These are phyloP conservation scores for Penicillium oxalicum DNA, from an alignment of 2,329 filamentous ascomycete species.

Conservation along the genomic window DNA sequence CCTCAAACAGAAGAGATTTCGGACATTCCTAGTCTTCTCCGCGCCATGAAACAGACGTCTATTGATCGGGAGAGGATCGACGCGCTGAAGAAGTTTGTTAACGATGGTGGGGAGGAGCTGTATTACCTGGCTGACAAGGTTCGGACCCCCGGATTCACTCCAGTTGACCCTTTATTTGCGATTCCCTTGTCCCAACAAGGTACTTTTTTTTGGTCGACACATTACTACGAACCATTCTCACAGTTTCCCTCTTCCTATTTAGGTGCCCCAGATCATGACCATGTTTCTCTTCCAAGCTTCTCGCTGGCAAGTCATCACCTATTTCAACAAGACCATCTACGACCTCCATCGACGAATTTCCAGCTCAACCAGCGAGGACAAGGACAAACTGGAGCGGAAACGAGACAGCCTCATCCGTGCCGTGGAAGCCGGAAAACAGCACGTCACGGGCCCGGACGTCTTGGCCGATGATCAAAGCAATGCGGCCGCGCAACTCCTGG, in stretches of 20 bases:
- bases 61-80: constrained; percentile 92
- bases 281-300: constrained; percentile 87
- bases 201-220: neutral
- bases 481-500: constrained; percentile 19
- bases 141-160: neutral
- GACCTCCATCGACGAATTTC: constrained; percentile 44
- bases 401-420: constrained; percentile 68
- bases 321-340: constrained; percentile 61
- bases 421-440: constrained; percentile 68
- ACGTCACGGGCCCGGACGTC: constrained; percentile 75
- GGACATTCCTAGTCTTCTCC: constrained; percentile 64
- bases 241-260: neutral
- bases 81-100: constrained; percentile 73
- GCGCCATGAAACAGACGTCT: constrained; percentile 59
- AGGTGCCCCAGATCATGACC: constrained; percentile 80
- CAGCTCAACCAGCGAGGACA: constrained; percentile 37
- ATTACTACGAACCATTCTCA: no score
- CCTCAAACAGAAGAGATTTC: constrained; percentile 48
- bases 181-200: neutral
- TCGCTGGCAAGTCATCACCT: constrained; percentile 65
- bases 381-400: constrained; percentile 42
- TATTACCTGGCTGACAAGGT: constrained; percentile 62
- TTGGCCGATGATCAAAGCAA: constrained; percentile 64
- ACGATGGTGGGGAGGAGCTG: constrained; percentile 68
- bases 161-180: neutral